Evolutionary conservation across 768 basidiomycete species (phyloP), one percentile per base, ranked within the genome.

Genomic region (Hortiboletus campestris): DNA sequence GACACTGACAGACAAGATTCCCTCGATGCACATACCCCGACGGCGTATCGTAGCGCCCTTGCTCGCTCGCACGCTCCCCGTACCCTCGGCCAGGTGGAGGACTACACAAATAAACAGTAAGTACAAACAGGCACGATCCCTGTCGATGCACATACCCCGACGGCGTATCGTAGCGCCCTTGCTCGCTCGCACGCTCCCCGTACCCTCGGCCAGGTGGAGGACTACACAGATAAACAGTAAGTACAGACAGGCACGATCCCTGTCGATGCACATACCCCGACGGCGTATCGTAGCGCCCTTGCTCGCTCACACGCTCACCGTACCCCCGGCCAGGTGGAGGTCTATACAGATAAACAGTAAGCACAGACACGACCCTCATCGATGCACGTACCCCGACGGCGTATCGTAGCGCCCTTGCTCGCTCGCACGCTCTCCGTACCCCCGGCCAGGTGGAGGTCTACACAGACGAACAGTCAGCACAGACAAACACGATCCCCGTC

Each of bases 81-180:
- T 55, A 55, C 17, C 53, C 19, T 38, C 32, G 53, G 19, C 39
- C 19, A 35, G 53, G 16, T 16, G 46, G 40, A 12, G 53, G 32
- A 17, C 53, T 54, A 42, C 34, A 19, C 2, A 42, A 3, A 53
- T 10, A 14, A 16, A 19, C 20, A 66, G 31, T 12, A 0, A 45
- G 13, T 2, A 6, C 19, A 1, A 3, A 20, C 17, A 25, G 10
- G 43, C 40, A 42, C 35, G 19, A 7, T 39, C 12, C 31, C 29
- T 22, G n/a, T 44, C 14, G 10, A 16, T 13, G 22, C 2, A 13
- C 12, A 3, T 14, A 41, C 62, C 62, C 62, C 31, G 49, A 6
- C 2, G 57, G 53, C 22, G 29, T 19, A 56, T 56, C 58, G 31
- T 56, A 60, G 25, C 49, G 57, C 6, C 35, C 54, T 31, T 62